phyloP scores from a whole-genome alignment of 1,139 yeast genomes.

The Magnusiomyces ingens region DNA sequence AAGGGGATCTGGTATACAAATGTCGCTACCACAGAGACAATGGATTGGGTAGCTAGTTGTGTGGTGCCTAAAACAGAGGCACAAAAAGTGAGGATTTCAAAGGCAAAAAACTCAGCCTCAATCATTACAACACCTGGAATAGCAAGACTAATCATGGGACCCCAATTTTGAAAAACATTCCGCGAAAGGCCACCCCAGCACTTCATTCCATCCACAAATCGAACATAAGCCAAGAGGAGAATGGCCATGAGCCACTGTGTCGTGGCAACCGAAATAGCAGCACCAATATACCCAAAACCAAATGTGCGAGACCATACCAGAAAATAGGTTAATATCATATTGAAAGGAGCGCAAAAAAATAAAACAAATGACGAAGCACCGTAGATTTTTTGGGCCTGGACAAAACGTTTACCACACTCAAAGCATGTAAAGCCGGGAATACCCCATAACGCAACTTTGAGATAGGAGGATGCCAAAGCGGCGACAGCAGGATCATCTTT shows the following conservation, averaged over 20 bases:
- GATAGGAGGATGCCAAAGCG: slow-evolving; percentile 52
- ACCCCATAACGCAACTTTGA: slow-evolving; percentile 59
- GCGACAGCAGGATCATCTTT: slow-evolving; percentile 49
- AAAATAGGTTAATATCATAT: slow-evolving; percentile 59
- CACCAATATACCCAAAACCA: slow-evolving; percentile 56
- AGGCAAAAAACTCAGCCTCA: slow-evolving; percentile 77
- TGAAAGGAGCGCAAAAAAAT: slow-evolving; percentile 70
- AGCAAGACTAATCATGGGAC: slow-evolving; percentile 57
- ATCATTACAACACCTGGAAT: slow-evolving; percentile 79
- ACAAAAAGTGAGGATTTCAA: slow-evolving; percentile 63
- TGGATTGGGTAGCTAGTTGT: slow-evolving; percentile 83
- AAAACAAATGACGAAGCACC: slow-evolving; percentile 79
- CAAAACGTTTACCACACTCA: slow-evolving; percentile 70
- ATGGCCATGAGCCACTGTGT: slow-evolving; percentile 60
- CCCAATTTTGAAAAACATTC: slow-evolving; percentile 50
- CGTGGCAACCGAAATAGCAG: slow-evolving; percentile 56
- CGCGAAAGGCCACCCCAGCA: slow-evolving; percentile 62
- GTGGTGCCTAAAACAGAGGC: slow-evolving; percentile 77
- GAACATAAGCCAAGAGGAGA: slow-evolving; percentile 45
- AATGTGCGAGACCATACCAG: slow-evolving; percentile 65
- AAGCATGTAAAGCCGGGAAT: slow-evolving; percentile 79
- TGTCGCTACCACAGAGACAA: slow-evolving; percentile 74
- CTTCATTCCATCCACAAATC: slow-evolving; percentile 51
- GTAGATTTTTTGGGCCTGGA: slow-evolving; percentile 87
- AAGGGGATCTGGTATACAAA: slow-evolving; percentile 80